Conservation (phyloP, 805 yeast species). For the Komagataella pastoris region DNA sequence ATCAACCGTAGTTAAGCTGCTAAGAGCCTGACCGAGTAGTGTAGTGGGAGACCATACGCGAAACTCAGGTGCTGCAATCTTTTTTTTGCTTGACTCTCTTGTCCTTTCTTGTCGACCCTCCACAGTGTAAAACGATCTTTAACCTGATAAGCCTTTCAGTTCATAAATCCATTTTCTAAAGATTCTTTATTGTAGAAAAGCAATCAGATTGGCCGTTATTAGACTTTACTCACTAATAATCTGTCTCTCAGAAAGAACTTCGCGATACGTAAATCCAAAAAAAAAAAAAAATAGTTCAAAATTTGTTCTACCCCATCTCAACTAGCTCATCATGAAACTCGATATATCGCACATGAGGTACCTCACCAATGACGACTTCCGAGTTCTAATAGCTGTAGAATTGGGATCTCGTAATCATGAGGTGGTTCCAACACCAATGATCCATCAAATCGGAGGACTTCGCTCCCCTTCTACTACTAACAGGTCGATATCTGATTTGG, state of each 20-base stretch:
- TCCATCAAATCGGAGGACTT: slow-evolving; percentile 68
- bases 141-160: no score
- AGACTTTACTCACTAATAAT: no score
- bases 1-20: no score
- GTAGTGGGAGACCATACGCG: no score
- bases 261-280: neutral
- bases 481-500: slow-evolving; percentile 71
- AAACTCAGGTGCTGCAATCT: no score
- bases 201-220: no score
- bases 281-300: neutral
- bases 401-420: slow-evolving; percentile 88
- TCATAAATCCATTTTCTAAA: no score
- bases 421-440: slow-evolving; percentile 80
- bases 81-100: no score
- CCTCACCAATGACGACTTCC: slow-evolving; percentile 79
- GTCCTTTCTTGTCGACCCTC: no score
- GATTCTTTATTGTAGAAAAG: no score
- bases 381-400: slow-evolving; percentile 81
- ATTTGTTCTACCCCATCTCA: neutral
- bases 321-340: slow-evolving; percentile 50
- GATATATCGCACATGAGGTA: slow-evolving; percentile 93
- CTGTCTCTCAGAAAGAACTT: neutral
- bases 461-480: slow-evolving; percentile 66
- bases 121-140: no score
- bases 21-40: no score